Evolutionary conservation across 768 basidiomycete species (phyloP).

Genomic region (Filobasidium wieringae): DNA sequence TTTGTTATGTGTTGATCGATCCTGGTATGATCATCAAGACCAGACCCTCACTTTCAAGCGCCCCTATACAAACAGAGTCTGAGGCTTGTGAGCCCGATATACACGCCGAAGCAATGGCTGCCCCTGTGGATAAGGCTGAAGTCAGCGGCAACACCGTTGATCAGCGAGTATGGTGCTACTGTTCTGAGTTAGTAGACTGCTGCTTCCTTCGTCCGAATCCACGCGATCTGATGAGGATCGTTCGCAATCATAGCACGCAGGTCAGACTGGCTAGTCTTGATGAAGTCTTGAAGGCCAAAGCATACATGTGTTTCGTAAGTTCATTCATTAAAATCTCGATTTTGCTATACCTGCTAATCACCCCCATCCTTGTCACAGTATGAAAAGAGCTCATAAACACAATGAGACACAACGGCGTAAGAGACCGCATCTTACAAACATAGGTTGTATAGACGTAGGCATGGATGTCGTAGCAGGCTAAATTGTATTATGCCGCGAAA

Average conservation of each 20-base stretch:
- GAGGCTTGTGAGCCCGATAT: neutral
- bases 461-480: too few species aligned
- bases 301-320: slow-evolving; percentile 67
- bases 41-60: neutral
- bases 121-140: neutral
- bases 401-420: too few species aligned
- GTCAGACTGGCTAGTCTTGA: slow-evolving; percentile 71
- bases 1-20: slow-evolving; percentile 53
- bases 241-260: slow-evolving; percentile 42
- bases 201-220: neutral
- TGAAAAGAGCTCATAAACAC: neutral
- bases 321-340: neutral
- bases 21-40: slow-evolving; percentile 27
- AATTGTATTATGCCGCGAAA: too few species aligned
- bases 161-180: slow-evolving; percentile 71
- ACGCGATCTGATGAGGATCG: neutral
- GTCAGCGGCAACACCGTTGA: slow-evolving; percentile 13
- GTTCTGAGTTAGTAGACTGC: slow-evolving; percentile 56
- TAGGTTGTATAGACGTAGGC: neutral
- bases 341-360: too few species aligned
- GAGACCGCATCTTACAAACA: too few species aligned
- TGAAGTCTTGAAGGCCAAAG: slow-evolving; percentile 80
- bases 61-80: neutral
- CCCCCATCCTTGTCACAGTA: too few species aligned
- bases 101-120: neutral